A percentile compares a stretch with the other conserved stretches of the same genome.
Conservation (phyloP, 139 green algal species). For the Closterium sp. region DNA sequence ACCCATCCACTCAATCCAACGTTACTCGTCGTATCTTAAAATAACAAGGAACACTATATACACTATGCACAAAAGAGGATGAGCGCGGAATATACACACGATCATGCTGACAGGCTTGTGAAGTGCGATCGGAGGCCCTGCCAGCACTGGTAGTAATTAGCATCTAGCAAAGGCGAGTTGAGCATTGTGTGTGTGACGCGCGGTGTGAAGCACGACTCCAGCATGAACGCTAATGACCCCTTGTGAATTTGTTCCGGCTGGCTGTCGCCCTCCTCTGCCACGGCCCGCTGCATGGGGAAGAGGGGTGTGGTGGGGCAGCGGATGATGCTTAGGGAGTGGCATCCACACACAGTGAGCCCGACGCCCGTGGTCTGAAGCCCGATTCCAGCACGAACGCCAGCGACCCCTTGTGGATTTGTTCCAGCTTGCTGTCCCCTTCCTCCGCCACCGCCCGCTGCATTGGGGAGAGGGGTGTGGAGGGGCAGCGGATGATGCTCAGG, state of each 20-base stretch:
- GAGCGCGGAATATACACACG: no score
- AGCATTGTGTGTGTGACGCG: conserved; percentile 73
- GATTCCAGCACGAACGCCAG: conserved; percentile 83
- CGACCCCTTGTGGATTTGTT: conserved; percentile 61
- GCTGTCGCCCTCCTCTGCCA: conserved; percentile 49
- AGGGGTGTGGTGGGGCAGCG: no score
- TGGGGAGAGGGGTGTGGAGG: neutral
- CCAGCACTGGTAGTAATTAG: conserved; percentile 83
- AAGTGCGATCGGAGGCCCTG: conserved; percentile 48
- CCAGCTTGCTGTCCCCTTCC: conserved; percentile 54
- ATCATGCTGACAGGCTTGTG: neutral
- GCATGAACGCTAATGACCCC: conserved; percentile 86
- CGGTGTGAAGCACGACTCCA: conserved; percentile 75
- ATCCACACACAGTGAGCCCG: no score
- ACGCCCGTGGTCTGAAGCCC: conserved; percentile 64
- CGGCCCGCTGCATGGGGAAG: conserved; percentile 12
- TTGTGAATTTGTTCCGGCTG: conserved; percentile 60
- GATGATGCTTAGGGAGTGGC: neutral
- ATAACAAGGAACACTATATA: no score
- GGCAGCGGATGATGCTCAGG: neutral
- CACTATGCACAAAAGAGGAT: no score
- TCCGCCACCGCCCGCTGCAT: conserved; percentile 41
- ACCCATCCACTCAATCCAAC: no score
- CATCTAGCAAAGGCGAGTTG: conserved; percentile 69
- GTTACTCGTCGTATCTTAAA: no score